A percentile compares a stretch with the other conserved stretches of the same genome.
phyloP scores from a whole-genome alignment of 306 rosid species.

The Canavalia ensiformis region DNA sequence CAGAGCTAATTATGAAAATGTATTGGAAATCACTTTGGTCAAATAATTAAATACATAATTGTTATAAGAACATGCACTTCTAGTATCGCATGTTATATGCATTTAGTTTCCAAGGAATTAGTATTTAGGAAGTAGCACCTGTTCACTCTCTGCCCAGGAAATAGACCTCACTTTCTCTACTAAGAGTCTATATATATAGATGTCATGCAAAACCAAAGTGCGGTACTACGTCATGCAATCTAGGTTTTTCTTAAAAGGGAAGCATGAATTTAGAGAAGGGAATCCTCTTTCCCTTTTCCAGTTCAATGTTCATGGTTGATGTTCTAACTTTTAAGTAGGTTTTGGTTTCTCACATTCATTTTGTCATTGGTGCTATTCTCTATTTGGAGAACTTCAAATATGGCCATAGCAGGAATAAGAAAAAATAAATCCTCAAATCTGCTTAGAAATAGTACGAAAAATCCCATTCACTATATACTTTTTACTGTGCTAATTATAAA shows the following conservation, averaged over 20 bases:
- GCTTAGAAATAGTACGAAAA: conserved; percentile 12
- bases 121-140: neutral
- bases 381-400: conserved; percentile 18
- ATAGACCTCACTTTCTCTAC: too few species aligned
- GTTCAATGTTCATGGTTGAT: neutral
- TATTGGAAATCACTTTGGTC: conserved; percentile 34
- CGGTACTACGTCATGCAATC: conserved; percentile 56
- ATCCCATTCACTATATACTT: conserved; percentile 24
- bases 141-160: neutral
- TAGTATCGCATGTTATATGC: neutral
- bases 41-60: conserved; percentile 18
- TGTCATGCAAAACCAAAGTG: neutral
- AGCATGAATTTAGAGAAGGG: conserved; percentile 24
- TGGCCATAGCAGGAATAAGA: conserved; percentile 15
- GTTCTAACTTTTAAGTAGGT: conserved; percentile 16
- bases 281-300: conserved; percentile 7
- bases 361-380: conserved; percentile 17
- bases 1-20: conserved; percentile 16
- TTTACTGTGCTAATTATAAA: conserved; percentile 21
- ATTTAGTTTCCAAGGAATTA: neutral
- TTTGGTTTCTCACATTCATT: conserved; percentile 34
- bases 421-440: conserved; percentile 7
- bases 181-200: neutral
- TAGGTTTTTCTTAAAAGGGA: conserved; percentile 4
- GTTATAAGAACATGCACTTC: neutral